Evolutionary conservation across 257 asterid genomes (phyloP), one percentile per base, ranked within the genome.

Genomic region (Eustoma russellianum): DNA sequence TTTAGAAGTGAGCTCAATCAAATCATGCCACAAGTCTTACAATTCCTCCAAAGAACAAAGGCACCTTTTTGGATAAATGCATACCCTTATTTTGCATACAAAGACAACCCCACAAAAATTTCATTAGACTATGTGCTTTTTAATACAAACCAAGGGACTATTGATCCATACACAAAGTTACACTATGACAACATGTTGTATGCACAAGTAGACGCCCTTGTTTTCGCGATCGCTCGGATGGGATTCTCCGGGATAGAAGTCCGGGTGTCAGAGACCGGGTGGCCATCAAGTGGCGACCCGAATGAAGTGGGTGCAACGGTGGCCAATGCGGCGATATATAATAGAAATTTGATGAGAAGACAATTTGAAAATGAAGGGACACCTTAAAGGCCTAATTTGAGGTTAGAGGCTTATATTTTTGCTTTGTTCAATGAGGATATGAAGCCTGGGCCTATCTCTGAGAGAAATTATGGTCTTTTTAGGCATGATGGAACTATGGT

Each of bases 41-140:
- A 80, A 50, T 91, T 84, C 59, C 44, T 86, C 45, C 70, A 74
- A 0, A 49, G 74, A 9, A 91, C 96, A 0, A 80, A 67, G n/a
- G 57, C 93, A 5, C 89, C 96, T 0, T 91, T 91, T 14, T 84
- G 95, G 95, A 84, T 91, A 61, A 87, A 91, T 41, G 95, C 96
- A 0, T 91, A 91, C 71, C 96, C 98, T 0, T 91, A 87, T 46
- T 91, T 91, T 65, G 96, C 98, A 0, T 91, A 84, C 72, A 87
- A 87, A 30, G 95, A 79, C 54, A 55, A 66, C 56, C 85, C 95
- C 5, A 53, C n/a, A 8, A 59, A 66, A 47, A 78, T 91, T 28
- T 61, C 95, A 0, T 0, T 91, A 13, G 95, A 87, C 55, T 91
- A 91, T 63, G 94, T 67, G 5, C 59, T 91, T 0, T 76, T 80